A percentile compares a stretch with the other conserved stretches of the same genome.
phyloP scores from a whole-genome alignment of 768 basidiomycete genomes.

The Mrakia frigida region DNA sequence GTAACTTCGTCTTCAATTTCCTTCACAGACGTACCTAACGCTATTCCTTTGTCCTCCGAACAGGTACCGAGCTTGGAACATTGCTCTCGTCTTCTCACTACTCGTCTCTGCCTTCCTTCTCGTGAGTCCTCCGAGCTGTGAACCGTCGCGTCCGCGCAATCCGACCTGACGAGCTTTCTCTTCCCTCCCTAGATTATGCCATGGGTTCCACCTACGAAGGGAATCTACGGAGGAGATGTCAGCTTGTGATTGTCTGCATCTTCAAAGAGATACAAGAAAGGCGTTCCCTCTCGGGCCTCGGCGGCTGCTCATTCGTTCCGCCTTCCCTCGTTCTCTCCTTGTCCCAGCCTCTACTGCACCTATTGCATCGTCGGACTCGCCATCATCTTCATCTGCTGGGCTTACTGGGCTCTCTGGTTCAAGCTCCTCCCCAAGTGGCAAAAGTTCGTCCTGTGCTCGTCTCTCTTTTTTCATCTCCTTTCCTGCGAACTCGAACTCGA shows the following conservation, averaged over 20 bases:
- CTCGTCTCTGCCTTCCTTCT: slow-evolving; percentile 42
- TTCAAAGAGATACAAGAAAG: no score
- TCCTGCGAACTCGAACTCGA: no score
- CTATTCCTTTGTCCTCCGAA: neutral
- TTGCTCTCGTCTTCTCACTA: slow-evolving; percentile 36
- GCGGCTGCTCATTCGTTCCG: no score
- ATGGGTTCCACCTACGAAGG: slow-evolving; percentile 40
- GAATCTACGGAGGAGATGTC: slow-evolving; percentile 42
- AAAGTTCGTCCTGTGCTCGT: neutral
- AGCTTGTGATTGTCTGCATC: slow-evolving; percentile 43
- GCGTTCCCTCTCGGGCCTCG: no score
- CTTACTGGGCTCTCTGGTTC: slow-evolving; percentile 48
- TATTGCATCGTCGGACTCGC: slow-evolving; percentile 34
- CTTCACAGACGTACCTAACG: no score
- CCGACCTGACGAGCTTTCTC: neutral
- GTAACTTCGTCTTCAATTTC: no score
- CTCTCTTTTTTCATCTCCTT: neutral
- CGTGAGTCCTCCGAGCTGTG: slow-evolving; percentile 20
- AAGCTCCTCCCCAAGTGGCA: slow-evolving; percentile 46
- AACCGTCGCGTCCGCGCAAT: no score
- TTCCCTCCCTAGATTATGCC: slow-evolving; percentile 37
- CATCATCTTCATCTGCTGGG: slow-evolving; percentile 36
- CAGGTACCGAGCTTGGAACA: slow-evolving; percentile 29
- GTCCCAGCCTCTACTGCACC: slow-evolving; percentile 35
- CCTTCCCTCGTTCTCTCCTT: neutral